Base-by-base conservation (phyloP, 805 yeast species). In the Nakazawaea wickerhamii region DNA sequence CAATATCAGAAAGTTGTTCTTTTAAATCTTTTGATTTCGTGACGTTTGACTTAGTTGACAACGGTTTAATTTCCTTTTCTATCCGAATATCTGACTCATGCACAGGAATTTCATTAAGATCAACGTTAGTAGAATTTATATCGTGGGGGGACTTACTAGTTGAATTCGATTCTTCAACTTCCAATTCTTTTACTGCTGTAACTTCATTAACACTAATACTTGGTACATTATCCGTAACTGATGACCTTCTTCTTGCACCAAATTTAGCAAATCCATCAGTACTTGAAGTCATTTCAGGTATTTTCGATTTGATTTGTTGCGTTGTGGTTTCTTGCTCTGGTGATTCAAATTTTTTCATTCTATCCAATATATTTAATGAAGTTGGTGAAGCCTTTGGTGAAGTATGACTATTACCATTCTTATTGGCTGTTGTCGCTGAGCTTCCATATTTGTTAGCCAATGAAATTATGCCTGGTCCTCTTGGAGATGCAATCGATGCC, bases 1-100 rank as follows among this genome's bases (percentile, higher is more conserved):
- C 73, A 48, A 67, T 71, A 45, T 72, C 59, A 48, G 66, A 65
- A 6, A 35, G 7, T 38, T 61, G 58, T 23, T 61, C 65, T 39
- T 59, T 63, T 18, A 50, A 56, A 14, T 14, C 9, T n/a, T 22
- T 20, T n/a, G 20, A n/a, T 13, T 34, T 15, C 11, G 41, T 19
- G 13, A 17, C 28, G 40, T n/a, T 46, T 19, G 11, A 28, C 31
- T 28, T 28, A 8, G n/a, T 28, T 28, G 2, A 28, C 32, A n/a
- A 10, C 17, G 21, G 23, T 7, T 9, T 21, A n/a, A 4, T 17
- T 18, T 26, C 30, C 23, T 27, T 41, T 22, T 40, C 41, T 15
- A 32, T 15, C 21, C 32, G 41, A 27, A 33, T 6, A 13, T 20
- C n/a, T 40, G 41, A 30, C 38, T 44, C 17, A 26, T 36, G 15